A percentile compares a stretch with the other conserved stretches of the same genome.
These are phyloP conservation scores for Geranium rotundifolium DNA, from an alignment of 345 rosid species.

Conservation along the genomic window DNA sequence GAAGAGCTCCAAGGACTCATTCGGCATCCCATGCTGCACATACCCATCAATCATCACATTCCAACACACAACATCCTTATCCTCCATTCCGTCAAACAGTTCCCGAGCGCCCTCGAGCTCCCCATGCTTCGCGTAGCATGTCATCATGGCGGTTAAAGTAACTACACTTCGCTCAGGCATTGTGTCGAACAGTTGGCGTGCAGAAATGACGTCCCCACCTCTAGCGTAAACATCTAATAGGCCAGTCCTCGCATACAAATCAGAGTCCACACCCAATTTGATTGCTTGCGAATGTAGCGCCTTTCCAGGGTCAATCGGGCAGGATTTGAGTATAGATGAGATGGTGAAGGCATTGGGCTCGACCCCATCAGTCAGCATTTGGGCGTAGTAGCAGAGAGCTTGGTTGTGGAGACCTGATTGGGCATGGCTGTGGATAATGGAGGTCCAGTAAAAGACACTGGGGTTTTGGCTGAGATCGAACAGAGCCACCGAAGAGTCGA, in stretches of 20 bases:
- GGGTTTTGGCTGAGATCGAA: constrained; percentile 40
- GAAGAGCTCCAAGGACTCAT: constrained; percentile 39
- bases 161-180: constrained; percentile 54
- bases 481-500: constrained; percentile 35
- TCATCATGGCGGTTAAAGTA: constrained; percentile 63
- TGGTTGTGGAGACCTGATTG: constrained; percentile 24
- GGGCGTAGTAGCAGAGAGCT: constrained; percentile 36
- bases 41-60: constrained; percentile 69
- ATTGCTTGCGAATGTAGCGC: constrained; percentile 41
- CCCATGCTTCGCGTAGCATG: constrained; percentile 53
- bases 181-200: constrained; percentile 49
- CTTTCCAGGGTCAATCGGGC: constrained; percentile 32
- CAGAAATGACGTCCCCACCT: constrained; percentile 47
- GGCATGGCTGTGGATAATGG: constrained; percentile 43
- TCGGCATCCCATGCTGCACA: constrained; percentile 35
- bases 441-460: constrained; percentile 46
- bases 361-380: constrained; percentile 34
- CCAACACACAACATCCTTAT: constrained; percentile 59
- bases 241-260: constrained; percentile 60
- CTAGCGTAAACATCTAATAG: constrained; percentile 50
- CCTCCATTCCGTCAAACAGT: constrained; percentile 41
- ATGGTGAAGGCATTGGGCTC: constrained; percentile 63
- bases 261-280: constrained; percentile 50
- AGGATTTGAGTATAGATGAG: constrained; percentile 56
- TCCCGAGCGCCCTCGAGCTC: constrained; percentile 36